phyloP scores from a whole-genome alignment of 1,284 basidiomycete species.

The Fistulinella staudtii region DNA sequence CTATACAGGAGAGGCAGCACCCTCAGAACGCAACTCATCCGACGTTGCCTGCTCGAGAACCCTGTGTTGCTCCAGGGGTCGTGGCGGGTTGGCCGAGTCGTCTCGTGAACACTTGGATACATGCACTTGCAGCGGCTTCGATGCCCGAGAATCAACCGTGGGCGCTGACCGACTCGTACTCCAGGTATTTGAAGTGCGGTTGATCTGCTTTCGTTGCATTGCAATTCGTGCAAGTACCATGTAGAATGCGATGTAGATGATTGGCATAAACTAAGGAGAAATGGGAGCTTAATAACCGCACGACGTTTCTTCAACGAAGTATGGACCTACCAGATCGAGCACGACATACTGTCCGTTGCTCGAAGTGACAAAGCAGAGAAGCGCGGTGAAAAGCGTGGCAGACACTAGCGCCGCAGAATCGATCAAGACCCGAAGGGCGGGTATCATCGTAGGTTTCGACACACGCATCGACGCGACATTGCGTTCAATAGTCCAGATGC shows the following conservation, averaged over 20 bases:
- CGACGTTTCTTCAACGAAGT: too few relatives aligned
- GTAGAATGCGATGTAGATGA: not conserved
- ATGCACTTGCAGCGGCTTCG: not conserved
- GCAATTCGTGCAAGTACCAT: not conserved
- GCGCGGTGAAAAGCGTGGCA: conserved; percentile 30
- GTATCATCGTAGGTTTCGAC: conserved; percentile 5
- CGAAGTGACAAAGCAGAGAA: conserved; percentile 31
- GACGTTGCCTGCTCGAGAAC: not conserved
- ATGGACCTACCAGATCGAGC: conserved; percentile 30
- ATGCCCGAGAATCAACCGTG: not conserved
- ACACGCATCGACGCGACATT: not conserved
- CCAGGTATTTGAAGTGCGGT: not conserved
- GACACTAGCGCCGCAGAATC: conserved; percentile 36
- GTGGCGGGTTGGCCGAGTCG: not conserved
- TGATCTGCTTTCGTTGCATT: not conserved
- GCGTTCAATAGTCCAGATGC: conserved; percentile 15
- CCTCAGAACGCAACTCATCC: not conserved
- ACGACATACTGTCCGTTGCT: conserved; percentile 34
- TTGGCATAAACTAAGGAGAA: not conserved
- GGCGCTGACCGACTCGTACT: not conserved
- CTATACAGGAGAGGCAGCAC: not conserved
- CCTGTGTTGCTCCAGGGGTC: not conserved
- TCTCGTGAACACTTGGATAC: not conserved
- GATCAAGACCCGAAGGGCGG: conserved; percentile 30
- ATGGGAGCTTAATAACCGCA: not conserved